phyloP scores from a whole-genome alignment of 768 basidiomycete genomes.

The Naganishia randhawae region DNA sequence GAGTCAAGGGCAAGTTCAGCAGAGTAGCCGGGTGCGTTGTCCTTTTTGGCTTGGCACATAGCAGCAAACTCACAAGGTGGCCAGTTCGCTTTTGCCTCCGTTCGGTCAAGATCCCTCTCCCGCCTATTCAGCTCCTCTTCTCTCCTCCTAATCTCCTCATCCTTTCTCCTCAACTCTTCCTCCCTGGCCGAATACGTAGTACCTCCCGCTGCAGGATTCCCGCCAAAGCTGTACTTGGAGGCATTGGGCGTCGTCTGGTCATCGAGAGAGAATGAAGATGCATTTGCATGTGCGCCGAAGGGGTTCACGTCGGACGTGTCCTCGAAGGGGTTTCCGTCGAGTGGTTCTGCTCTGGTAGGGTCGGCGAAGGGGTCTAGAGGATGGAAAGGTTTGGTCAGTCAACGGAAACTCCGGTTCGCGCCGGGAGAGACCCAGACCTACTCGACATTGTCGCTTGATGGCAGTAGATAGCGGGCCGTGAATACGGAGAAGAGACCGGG shows the following conservation, averaged over 20 bases:
- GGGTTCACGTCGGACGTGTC: constrained; percentile 39
- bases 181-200: constrained; percentile 29
- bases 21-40: constrained; percentile 29
- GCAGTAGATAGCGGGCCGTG: not conserved
- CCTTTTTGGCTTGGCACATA: not conserved
- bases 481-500: not conserved
- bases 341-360: constrained; percentile 24
- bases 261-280: constrained; percentile 43
- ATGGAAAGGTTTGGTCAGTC: not conserved
- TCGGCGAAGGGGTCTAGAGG: constrained; percentile 31
- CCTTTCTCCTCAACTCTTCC: constrained; percentile 39
- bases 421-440: constrained; percentile 1
- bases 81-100: constrained; percentile 76
- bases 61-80: constrained; percentile 66
- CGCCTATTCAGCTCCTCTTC: constrained; percentile 77
- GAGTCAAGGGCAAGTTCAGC: constrained; percentile 22
- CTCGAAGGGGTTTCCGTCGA: constrained; percentile 46
- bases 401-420: no score
- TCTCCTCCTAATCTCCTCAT: constrained; percentile 67
- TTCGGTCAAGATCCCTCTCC: constrained; percentile 54
- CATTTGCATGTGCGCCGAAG: constrained; percentile 38
- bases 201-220: constrained; percentile 27
- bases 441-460: constrained; percentile 20
- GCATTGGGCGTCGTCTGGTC: constrained; percentile 33
- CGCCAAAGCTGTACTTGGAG: constrained; percentile 21